Conservation (phyloP, 2,329 filamentous ascomycete species). For the Colletotrichum siamense region DNA sequence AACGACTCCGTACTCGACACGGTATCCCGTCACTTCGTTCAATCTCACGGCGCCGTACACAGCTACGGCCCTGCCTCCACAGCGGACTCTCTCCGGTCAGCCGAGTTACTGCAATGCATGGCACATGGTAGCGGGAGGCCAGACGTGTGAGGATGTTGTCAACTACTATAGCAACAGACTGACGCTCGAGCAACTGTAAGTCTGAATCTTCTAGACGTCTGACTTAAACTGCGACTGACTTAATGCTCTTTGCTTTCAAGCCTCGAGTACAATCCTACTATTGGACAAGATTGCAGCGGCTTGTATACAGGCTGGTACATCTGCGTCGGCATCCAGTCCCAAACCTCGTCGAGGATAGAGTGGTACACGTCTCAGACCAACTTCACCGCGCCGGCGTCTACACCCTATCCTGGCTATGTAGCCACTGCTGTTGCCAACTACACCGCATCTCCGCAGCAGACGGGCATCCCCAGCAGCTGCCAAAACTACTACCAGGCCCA, state of each 20-base stretch:
- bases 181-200: not conserved
- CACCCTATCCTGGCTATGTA: not conserved
- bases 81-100: not conserved
- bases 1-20: constrained; percentile 2
- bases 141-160: not conserved
- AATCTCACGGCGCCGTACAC: constrained; percentile 3
- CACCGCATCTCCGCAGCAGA: not conserved
- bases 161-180: not conserved
- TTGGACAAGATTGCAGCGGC: constrained; percentile 17
- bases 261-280: constrained; percentile 18
- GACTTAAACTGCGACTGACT: not conserved
- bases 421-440: constrained; percentile 4
- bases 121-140: not conserved
- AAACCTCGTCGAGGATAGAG: not conserved
- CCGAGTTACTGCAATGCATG: not conserved
- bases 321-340: not conserved
- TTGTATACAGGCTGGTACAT: not conserved
- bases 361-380: constrained; percentile 3
- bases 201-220: not conserved
- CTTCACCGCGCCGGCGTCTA: not conserved
- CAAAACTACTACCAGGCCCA: constrained; percentile 8
- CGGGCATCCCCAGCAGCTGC: constrained; percentile 16
- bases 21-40: not conserved
- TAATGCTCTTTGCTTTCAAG: not conserved
- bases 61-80: not conserved